Conservation (phyloP, 2,329 filamentous ascomycete species). For the Exophiala bonariae region DNA sequence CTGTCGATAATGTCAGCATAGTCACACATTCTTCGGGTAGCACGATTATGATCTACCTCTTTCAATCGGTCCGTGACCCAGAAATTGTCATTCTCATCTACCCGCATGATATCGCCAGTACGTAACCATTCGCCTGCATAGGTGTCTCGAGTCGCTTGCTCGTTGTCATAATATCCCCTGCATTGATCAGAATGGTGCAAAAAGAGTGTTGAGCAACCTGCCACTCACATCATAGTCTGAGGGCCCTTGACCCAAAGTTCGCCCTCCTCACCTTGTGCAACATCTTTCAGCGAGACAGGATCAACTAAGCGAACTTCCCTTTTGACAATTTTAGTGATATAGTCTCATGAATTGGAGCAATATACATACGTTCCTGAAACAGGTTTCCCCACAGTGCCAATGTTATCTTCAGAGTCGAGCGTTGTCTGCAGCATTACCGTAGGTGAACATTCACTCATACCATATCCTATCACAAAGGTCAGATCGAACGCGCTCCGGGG, state of each 20-base stretch:
- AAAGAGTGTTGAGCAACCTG: neutral
- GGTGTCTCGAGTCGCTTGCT: slow-evolving; percentile 67
- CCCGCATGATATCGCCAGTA: slow-evolving; percentile 66
- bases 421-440: slow-evolving; percentile 45
- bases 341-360: neutral
- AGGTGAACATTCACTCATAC: slow-evolving; percentile 35
- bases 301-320: slow-evolving; percentile 16
- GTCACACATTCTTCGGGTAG: neutral
- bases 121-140: slow-evolving; percentile 62
- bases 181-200: slow-evolving; percentile 38
- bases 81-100: slow-evolving; percentile 66
- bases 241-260: slow-evolving; percentile 73
- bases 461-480: slow-evolving; percentile 4
- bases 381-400: slow-evolving; percentile 37
- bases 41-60: slow-evolving; percentile 32
- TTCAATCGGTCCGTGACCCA: slow-evolving; percentile 86
- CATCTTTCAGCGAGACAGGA: slow-evolving; percentile 15
- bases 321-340: neutral
- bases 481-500: neutral
- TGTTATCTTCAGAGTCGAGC: slow-evolving; percentile 47
- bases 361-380: slow-evolving; percentile 17
- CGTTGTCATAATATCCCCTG: slow-evolving; percentile 73
- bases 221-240: slow-evolving; percentile 58
- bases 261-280: slow-evolving; percentile 33
- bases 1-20: slow-evolving; percentile 10